Conservation (phyloP, 495 filamentous ascomycete genomes). For the Podospora tetraspora region DNA sequence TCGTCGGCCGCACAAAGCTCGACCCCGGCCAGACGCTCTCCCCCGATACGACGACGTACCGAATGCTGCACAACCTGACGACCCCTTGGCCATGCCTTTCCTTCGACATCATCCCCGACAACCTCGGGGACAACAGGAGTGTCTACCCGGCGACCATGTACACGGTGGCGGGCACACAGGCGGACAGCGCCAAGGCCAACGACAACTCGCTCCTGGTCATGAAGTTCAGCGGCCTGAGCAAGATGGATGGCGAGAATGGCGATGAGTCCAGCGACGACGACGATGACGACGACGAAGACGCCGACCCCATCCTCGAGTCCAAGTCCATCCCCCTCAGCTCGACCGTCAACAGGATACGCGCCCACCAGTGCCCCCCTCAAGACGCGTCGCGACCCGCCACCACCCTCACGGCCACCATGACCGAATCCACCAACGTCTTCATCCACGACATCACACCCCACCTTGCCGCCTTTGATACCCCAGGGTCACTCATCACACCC, state of each 20-base stretch:
- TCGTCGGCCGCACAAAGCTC: conserved; percentile 82
- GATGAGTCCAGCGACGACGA: conserved; percentile 63
- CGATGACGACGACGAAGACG: conserved; percentile 66
- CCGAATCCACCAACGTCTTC: conserved; percentile 77
- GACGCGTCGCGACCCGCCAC: conserved; percentile 65
- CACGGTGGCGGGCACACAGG: conserved; percentile 89
- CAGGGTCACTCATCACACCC: conserved; percentile 71
- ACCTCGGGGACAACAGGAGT: conserved; percentile 82
- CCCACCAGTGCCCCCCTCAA: conserved; percentile 65
- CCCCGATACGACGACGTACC: conserved; percentile 85
- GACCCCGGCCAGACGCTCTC: conserved; percentile 83
- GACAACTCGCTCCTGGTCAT: conserved; percentile 94
- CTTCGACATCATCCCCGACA: conserved; percentile 85
- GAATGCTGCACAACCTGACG: conserved; percentile 90
- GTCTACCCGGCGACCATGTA: conserved; percentile 91
- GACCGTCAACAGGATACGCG: conserved; percentile 87
- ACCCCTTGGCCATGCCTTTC: conserved; percentile 95
- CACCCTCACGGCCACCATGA: conserved; percentile 85
- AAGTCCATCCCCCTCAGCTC: conserved; percentile 77
- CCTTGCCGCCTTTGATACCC: conserved; percentile 79
- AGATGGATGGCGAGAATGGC: conserved; percentile 65
- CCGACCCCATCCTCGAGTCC: conserved; percentile 91
- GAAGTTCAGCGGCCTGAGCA: conserved; percentile 85
- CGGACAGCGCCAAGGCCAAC: conserved; percentile 62
- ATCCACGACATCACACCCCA: conserved; percentile 92